These are phyloP conservation scores for Malassezia nana DNA, from an alignment of 1,284 basidiomycete genomes.

Conservation along the genomic window DNA sequence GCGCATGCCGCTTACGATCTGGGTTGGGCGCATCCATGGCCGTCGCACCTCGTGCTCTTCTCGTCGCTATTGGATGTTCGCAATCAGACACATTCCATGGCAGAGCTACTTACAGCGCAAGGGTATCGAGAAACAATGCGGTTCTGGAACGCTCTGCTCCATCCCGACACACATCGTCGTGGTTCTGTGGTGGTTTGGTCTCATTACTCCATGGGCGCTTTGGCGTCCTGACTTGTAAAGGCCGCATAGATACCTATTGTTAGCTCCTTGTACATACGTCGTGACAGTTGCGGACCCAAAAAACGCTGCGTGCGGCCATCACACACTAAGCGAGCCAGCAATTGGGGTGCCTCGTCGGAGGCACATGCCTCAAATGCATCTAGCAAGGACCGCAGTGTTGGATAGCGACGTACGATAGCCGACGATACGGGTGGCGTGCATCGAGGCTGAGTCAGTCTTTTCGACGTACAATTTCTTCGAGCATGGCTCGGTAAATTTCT, in stretches of 20 bases:
- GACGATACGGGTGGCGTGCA: not conserved
- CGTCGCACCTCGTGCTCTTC: conserved; percentile 68
- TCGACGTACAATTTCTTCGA: conserved; percentile 14
- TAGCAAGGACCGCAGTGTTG: conserved; percentile 5
- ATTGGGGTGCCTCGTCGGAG: not conserved
- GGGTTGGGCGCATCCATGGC: conserved; percentile 65
- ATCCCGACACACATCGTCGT: conserved; percentile 64
- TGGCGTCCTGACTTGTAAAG: conserved; percentile 1
- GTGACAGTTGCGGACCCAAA: not conserved
- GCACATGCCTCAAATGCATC: not conserved
- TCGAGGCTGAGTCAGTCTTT: not conserved
- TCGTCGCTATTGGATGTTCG: conserved; percentile 56
- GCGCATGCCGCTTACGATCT: conserved; percentile 18
- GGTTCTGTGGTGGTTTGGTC: conserved; percentile 68
- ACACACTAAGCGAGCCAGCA: not conserved
- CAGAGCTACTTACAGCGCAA: conserved; percentile 52
- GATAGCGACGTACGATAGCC: conserved; percentile 8
- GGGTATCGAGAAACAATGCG: conserved; percentile 64
- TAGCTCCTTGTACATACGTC: conserved; percentile 1
- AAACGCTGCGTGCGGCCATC: not conserved
- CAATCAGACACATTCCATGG: conserved; percentile 18
- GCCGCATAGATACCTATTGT: not conserved
- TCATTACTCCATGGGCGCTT: conserved; percentile 20
- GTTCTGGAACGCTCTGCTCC: conserved; percentile 61
- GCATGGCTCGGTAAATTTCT: conserved; percentile 12